Evolutionary conservation across 2,329 filamentous ascomycete species (phyloP).

Genomic region (Cytospora paraplurivora): DNA sequence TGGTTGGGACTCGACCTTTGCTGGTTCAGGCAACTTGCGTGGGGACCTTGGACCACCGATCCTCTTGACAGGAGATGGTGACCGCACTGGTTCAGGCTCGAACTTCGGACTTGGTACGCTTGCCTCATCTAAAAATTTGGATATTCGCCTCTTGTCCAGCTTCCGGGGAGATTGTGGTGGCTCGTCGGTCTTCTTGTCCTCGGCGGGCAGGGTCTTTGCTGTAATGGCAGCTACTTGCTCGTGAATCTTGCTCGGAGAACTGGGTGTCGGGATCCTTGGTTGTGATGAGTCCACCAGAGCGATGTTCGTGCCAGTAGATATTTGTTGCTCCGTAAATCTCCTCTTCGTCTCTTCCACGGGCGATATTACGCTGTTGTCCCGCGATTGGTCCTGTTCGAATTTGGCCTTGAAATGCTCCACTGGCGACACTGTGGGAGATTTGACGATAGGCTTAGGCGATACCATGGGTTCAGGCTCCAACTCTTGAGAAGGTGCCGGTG

Average conservation of each 20-base stretch:
- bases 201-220: conserved; percentile 32
- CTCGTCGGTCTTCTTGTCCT: conserved; percentile 37
- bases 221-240: conserved; percentile 39
- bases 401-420: conserved; percentile 31
- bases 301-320: conserved; percentile 32
- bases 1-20: conserved; percentile 37
- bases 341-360: conserved; percentile 31
- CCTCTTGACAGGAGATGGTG: conserved; percentile 41
- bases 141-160: conserved; percentile 61
- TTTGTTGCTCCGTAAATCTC: conserved; percentile 29
- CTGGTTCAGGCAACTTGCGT: conserved; percentile 33
- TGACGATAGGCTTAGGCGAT: conserved; percentile 35
- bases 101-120: conserved; percentile 34
- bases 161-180: conserved; percentile 58
- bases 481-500: conserved; percentile 3
- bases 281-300: conserved; percentile 35
- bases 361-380: conserved; percentile 23
- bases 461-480: conserved; percentile 30
- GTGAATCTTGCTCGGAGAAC: conserved; percentile 38
- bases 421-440: conserved; percentile 30
- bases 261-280: conserved; percentile 30
- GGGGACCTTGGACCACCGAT: conserved; percentile 19
- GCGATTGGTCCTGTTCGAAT: conserved; percentile 7
- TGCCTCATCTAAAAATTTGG: conserved; percentile 56
- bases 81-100: conserved; percentile 35